A percentile compares a stretch with the other conserved stretches of the same genome.
Evolutionary conservation across 2,329 filamentous ascomycete genomes (phyloP).

Genomic region (Scedosporium dehoogii): DNA sequence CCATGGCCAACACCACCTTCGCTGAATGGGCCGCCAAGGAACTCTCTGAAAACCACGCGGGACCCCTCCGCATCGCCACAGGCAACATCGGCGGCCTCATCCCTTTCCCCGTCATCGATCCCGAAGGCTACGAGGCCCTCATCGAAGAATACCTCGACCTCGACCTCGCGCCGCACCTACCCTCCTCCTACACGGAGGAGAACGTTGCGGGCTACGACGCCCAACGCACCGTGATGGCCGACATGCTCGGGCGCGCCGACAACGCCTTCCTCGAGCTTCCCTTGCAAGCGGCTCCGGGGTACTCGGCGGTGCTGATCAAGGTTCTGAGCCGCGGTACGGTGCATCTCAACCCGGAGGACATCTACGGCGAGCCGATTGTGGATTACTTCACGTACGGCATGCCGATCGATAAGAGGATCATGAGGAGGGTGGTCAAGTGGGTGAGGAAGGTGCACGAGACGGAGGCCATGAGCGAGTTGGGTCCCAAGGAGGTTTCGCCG

Average conservation of each 20-base stretch:
- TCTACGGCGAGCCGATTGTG: conserved; percentile 40
- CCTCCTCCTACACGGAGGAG: conserved; percentile 8
- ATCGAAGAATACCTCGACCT: conserved; percentile 9
- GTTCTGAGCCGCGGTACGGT: conserved; percentile 30
- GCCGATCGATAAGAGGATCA: conserved; percentile 32
- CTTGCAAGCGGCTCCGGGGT: conserved; percentile 4
- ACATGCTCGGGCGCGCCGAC: conserved; percentile 28
- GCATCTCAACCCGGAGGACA: conserved; percentile 36
- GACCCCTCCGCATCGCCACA: conserved; percentile 14
- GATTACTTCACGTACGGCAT: conserved; percentile 35
- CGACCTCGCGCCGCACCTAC: conserved; percentile 8
- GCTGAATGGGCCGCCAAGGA: conserved; percentile 12
- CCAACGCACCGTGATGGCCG: conserved; percentile 37
- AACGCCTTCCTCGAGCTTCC: conserved; percentile 14
- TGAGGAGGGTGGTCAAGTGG: conserved; percentile 34
- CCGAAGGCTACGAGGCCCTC: conserved; percentile 9
- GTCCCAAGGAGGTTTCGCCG: conserved; percentile 27
- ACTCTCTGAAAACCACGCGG: conserved; percentile 12
- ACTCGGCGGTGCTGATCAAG: conserved; percentile 10
- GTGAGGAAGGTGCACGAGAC: conserved; percentile 23
- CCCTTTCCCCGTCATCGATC: conserved; percentile 10
- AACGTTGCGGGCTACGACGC: conserved; percentile 23
- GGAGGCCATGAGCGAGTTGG: conserved; percentile 7
- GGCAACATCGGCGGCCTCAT: conserved; percentile 13
- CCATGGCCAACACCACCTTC: conserved; percentile 15